These are phyloP conservation scores for Antitrichia curtipendula DNA, from an alignment of 225 moss, liverwort and hornwort species.

Conservation along the genomic window DNA sequence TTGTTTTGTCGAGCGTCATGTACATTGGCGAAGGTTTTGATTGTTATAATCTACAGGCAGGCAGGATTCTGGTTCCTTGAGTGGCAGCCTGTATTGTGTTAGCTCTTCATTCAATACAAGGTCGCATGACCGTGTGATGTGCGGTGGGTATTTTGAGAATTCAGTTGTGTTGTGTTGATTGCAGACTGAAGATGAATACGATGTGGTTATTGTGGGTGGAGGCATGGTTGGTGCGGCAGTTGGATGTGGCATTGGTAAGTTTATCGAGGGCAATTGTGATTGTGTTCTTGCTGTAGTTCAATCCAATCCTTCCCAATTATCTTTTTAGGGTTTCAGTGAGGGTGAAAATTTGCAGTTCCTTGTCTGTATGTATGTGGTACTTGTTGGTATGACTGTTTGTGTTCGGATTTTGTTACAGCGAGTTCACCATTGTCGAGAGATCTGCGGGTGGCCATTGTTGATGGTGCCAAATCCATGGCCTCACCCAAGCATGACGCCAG, in stretches of 20 bases:
- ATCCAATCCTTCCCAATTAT: background rate
- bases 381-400: background rate
- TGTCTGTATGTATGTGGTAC: background rate
- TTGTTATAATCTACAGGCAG: background rate
- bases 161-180: background rate
- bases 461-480: constrained; percentile 29
- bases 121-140: background rate
- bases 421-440: constrained; percentile 53
- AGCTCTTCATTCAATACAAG: background rate
- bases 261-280: background rate
- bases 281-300: background rate
- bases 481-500: constrained; percentile 18
- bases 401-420: constrained; percentile 21
- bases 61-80: background rate
- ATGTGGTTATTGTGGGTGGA: constrained; percentile 90
- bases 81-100: background rate
- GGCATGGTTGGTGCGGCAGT: constrained; percentile 98
- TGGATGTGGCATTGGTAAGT: constrained; percentile 73
- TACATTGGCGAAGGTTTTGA: background rate
- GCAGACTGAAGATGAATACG: constrained; percentile 45
- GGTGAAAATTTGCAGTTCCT: background rate
- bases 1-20: background rate
- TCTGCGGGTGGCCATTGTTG: constrained; percentile 66
- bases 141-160: background rate
- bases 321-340: constrained; percentile 9